phyloP scores from a whole-genome alignment of 2,329 filamentous ascomycete species.

The Fusarium begoniae region DNA sequence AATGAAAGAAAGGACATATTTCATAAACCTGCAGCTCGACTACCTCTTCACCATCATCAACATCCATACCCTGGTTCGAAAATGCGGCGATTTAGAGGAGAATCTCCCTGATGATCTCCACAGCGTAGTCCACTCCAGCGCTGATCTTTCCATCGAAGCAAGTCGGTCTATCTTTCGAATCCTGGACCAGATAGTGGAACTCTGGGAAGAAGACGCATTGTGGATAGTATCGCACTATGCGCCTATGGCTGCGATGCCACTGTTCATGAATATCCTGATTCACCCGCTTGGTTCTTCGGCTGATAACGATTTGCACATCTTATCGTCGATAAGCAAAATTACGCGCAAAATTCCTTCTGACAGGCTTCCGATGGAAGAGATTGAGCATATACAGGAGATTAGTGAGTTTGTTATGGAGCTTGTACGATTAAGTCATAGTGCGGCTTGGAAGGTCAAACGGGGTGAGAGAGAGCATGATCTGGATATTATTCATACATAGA shows the following conservation, averaged over 20 bases:
- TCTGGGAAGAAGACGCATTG: slow-evolving; percentile 28
- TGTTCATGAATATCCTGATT: slow-evolving; percentile 33
- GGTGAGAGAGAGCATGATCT: slow-evolving; percentile 31
- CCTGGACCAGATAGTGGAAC: slow-evolving; percentile 21
- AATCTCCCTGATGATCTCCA: slow-evolving; percentile 31
- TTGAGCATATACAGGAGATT: slow-evolving; percentile 33
- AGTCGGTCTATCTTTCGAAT: slow-evolving; percentile 31
- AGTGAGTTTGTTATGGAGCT: slow-evolving; percentile 36
- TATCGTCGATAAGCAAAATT: slow-evolving; percentile 30
- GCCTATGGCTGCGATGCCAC: slow-evolving; percentile 29
- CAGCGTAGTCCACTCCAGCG: slow-evolving; percentile 27
- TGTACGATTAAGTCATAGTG: slow-evolving; percentile 29
- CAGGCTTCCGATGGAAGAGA: slow-evolving; percentile 27
- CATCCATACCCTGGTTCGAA: slow-evolving; percentile 28
- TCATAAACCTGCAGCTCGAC: slow-evolving; percentile 27
- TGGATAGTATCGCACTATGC: slow-evolving; percentile 33
- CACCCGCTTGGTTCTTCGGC: slow-evolving; percentile 26
- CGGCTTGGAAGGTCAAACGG: slow-evolving; percentile 29
- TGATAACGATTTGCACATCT: slow-evolving; percentile 25
- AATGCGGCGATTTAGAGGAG: slow-evolving; percentile 25
- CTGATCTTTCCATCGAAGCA: slow-evolving; percentile 30
- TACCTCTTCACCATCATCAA: slow-evolving; percentile 34
- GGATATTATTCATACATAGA: slow-evolving; percentile 18
- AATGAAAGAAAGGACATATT: not conserved
- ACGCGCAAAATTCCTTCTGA: slow-evolving; percentile 28